Percentiles rank a stretch among this genome's conserved stretches.
Evolutionary conservation across 768 basidiomycete species (phyloP).

Genomic region (Suillus plorans): DNA sequence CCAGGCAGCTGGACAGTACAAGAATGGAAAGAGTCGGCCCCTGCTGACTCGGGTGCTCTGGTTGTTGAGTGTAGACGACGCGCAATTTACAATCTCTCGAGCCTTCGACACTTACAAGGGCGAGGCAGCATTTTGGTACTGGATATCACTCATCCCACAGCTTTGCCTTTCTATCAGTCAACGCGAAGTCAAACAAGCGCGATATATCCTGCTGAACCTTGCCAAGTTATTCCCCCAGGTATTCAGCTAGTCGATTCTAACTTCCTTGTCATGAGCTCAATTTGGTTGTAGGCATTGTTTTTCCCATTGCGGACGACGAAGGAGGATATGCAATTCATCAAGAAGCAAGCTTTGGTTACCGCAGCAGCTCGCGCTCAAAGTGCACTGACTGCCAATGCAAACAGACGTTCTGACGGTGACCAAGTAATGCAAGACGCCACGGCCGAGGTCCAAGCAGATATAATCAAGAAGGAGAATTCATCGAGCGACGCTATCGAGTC

Average conservation of each 20-base stretch:
- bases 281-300: conserved; percentile 73
- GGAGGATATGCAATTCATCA: conserved; percentile 60
- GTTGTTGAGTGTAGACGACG: conserved; percentile 92
- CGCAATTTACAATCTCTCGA: conserved; percentile 62
- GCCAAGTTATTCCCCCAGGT: conserved; percentile 94
- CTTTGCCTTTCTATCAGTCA: conserved; percentile 86
- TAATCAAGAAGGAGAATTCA: conserved; percentile 22
- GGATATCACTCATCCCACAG: conserved; percentile 97
- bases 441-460: conserved; percentile 27
- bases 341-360: conserved; percentile 40
- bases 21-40: conserved; percentile 89
- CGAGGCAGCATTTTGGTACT: conserved; percentile 96
- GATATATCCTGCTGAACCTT: conserved; percentile 83
- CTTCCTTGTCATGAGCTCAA: conserved; percentile 6
- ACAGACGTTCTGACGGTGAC: conserved; percentile 32
- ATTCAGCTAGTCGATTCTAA: conserved; percentile 22
- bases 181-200: conserved; percentile 90
- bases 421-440: conserved; percentile 28
- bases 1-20: conserved; percentile 94
- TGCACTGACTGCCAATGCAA: conserved; percentile 24
- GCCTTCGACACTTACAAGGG: conserved; percentile 96
- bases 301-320: conserved; percentile 87
- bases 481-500: conserved; percentile 22
- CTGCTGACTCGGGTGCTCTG: conserved; percentile 92
- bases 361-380: conserved; percentile 34